Evolutionary conservation across 352 stramenopile species (phyloP).

Genomic region (Thalassiosira exigua): DNA sequence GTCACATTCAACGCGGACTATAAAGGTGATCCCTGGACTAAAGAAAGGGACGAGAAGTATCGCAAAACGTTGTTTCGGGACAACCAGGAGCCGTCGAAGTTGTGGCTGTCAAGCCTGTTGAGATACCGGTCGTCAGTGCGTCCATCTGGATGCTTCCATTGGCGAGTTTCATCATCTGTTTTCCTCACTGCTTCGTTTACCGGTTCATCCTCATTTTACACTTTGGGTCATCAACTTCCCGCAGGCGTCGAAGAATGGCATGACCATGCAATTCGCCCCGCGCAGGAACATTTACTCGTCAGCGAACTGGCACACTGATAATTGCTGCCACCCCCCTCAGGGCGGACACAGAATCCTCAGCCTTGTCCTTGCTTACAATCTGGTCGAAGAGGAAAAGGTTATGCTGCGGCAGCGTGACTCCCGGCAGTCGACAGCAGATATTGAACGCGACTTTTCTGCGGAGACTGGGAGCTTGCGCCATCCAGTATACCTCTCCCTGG

Average conservation of each 20-base stretch:
- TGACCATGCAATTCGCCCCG: conserved; percentile 12
- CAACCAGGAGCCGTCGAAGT: conserved; percentile 46
- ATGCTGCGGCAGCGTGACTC: conserved; percentile 10
- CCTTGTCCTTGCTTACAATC: conserved; percentile 36
- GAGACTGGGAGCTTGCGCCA: conserved; percentile 10
- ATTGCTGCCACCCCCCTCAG: conserved; percentile 24
- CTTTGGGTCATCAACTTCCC: too few relatives aligned
- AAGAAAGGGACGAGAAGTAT: neutral
- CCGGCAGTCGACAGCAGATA: neutral
- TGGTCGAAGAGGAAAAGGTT: conserved; percentile 47
- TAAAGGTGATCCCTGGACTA: neutral
- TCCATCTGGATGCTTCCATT: conserved; percentile 40
- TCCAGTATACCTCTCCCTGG: conserved; percentile 47
- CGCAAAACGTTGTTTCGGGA: conserved; percentile 40
- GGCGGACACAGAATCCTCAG: conserved; percentile 34
- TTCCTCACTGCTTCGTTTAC: too few relatives aligned
- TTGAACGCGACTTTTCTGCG: conserved; percentile 33
- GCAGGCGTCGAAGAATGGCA: conserved; percentile 32
- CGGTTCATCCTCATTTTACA: too few relatives aligned
- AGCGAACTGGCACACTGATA: conserved; percentile 9
- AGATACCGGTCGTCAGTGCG: conserved; percentile 47
- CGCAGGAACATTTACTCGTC: conserved; percentile 22
- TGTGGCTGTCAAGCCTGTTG: conserved; percentile 49
- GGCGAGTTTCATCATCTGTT: too few relatives aligned
- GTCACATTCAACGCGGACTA: conserved; percentile 64